Base-by-base conservation (phyloP, 371 early-diverging fungal genomes). In the Dichotomocladium elegans region DNA sequence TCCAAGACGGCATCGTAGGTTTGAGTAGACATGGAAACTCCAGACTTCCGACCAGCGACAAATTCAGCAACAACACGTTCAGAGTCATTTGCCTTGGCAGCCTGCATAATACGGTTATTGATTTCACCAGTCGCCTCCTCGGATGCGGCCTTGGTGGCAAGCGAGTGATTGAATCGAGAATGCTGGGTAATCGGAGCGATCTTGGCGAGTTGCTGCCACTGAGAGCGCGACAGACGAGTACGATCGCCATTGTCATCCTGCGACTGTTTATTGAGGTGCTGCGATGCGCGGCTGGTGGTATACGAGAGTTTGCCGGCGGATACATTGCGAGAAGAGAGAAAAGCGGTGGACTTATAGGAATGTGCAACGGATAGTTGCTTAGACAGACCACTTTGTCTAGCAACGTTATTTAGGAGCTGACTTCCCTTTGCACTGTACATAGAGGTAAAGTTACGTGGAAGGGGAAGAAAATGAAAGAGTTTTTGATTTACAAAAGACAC, bases 341-440 rank as follows among this genome's bases (percentile, higher is more conserved):
- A 68, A 10, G 72, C 68, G 4, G 72, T 61, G 10, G 73, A 58
- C 57, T 70, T 73, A 12, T 66, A 60, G 17, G 58, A 53, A 24
- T 63, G 58, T 12, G 53, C 57, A 17, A 51, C 58, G 11, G 68
- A 60, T 0, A 72, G 41, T 54, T 77, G 77, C 29, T 77, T 77
- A 9, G 73, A 56, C 8, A 77, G 45, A 2, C 66, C 64, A 54
- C 77, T 64, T 53, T 77, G 77, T 33, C 73, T 63, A 33, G 71
- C 53, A 40, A 77, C 73, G 9, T 68, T 61, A 46, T 72, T 61
- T 12, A 77, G 34, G 26, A 77, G 50, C 25, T 67, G 65, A 35
- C 71, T 68, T 60, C 71, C 71, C 60, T 77, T 77, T n/a, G 57
- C 72, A 57, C 72, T 70, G 43, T 72, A 72, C 73, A 72, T 77